Evolutionary conservation across 2,329 filamentous ascomycete genomes (phyloP).

Genomic region (Raffaelea arxii): DNA sequence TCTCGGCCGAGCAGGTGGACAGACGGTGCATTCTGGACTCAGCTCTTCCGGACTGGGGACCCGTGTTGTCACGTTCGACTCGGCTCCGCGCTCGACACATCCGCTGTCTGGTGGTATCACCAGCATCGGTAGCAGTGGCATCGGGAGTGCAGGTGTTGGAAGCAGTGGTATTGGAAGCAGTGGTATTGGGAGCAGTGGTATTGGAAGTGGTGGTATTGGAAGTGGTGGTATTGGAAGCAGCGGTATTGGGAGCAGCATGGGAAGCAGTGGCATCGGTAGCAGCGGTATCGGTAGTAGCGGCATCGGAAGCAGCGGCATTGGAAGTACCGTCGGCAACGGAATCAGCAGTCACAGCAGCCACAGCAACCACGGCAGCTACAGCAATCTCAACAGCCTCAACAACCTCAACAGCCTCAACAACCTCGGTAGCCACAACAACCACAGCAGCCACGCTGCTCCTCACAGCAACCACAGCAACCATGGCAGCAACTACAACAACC

Average conservation of each 20-base stretch:
- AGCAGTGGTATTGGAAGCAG: too few species aligned
- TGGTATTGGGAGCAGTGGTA: too few species aligned
- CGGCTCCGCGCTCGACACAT: slow-evolving; percentile 40
- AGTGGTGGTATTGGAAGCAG: background rate
- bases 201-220: background rate
- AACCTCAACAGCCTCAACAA: too few species aligned
- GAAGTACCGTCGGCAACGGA: too few species aligned
- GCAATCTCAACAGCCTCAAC: too few species aligned
- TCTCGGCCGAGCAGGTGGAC: slow-evolving; percentile 34
- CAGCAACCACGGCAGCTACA: too few species aligned
- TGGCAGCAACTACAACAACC: too few species aligned
- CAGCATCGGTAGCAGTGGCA: background rate
- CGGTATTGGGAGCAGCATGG: background rate
- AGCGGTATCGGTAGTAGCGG: background rate
- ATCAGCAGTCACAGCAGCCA: too few species aligned
- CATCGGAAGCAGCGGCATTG: background rate
- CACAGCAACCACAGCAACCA: too few species aligned
- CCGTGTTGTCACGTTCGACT: slow-evolving; percentile 25
- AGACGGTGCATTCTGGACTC: slow-evolving; percentile 40
- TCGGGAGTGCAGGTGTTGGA: too few species aligned
- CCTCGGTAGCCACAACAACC: too few species aligned
- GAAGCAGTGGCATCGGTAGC: background rate
- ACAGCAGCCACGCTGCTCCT: too few species aligned
- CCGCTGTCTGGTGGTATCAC: slow-evolving; percentile 11
- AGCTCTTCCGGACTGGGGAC: slow-evolving; percentile 44